A percentile compares a stretch with the other conserved stretches of the same genome.
Evolutionary conservation across 2,329 filamentous ascomycete genomes (phyloP).

Genomic region (Aspergillus chevalieri): DNA sequence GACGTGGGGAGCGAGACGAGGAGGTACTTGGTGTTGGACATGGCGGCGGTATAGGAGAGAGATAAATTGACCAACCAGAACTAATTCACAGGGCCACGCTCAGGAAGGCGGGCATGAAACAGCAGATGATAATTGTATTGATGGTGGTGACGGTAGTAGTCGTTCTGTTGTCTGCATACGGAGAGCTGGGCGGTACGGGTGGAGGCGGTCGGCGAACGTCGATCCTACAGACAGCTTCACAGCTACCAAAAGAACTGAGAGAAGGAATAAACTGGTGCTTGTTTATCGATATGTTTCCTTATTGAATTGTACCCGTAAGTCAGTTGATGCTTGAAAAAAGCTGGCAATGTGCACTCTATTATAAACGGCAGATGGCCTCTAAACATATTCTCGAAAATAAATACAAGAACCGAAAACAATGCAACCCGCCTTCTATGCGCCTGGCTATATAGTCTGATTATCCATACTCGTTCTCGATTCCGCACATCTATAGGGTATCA

Average conservation of each 20-base stretch:
- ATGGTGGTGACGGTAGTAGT: conserved; percentile 1
- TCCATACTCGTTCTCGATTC: background rate
- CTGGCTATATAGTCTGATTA: background rate
- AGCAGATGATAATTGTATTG: conserved; percentile 2
- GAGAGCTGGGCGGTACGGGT: background rate
- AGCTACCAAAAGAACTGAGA: background rate
- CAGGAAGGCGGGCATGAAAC: conserved; percentile 17
- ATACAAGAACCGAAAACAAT: background rate
- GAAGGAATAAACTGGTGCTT: too few relatives aligned
- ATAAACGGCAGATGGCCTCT: background rate
- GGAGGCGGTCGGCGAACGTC: background rate
- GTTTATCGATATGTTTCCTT: too few relatives aligned
- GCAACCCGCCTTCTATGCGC: conserved; percentile 1
- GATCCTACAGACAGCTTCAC: background rate
- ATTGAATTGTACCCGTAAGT: too few relatives aligned
- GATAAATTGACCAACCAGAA: background rate
- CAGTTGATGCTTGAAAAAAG: too few relatives aligned
- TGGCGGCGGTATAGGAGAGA: conserved; percentile 13
- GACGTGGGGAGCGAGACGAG: conserved; percentile 85
- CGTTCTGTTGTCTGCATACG: background rate
- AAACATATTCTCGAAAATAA: background rate
- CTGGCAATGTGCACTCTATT: background rate
- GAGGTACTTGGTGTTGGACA: conserved; percentile 62
- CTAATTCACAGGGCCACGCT: conserved; percentile 15
- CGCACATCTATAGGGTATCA: background rate